phyloP scores from a whole-genome alignment of 1,284 basidiomycete genomes.

The Chalciporus sp. region DNA sequence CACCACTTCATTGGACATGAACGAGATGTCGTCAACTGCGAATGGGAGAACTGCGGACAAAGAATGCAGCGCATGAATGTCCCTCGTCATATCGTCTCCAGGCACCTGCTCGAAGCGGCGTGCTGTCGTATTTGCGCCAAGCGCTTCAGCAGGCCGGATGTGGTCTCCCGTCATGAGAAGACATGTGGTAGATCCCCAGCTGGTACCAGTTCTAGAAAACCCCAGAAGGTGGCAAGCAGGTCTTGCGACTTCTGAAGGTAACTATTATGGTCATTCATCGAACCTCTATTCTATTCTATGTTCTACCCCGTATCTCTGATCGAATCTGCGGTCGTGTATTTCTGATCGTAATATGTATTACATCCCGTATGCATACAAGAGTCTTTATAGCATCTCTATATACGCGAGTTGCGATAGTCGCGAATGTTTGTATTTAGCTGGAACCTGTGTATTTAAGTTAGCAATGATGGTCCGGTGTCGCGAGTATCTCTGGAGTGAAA shows the following conservation, averaged over 20 bases:
- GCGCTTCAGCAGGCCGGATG: constrained; percentile 30
- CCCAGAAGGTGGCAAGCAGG: constrained; percentile 3
- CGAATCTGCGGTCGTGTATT: constrained; percentile 8
- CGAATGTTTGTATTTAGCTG: not conserved
- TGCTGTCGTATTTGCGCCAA: constrained; percentile 26
- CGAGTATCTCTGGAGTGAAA: not conserved
- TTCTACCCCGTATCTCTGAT: constrained; percentile 2
- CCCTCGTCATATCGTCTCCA: constrained; percentile 31
- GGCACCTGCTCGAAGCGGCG: constrained; percentile 29
- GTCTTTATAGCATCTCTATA: not conserved
- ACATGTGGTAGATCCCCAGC: constrained; percentile 11
- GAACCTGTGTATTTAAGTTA: not conserved
- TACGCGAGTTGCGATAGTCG: too few relatives aligned
- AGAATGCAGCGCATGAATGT: constrained; percentile 31
- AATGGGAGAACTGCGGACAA: constrained; percentile 27
- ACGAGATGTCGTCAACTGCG: constrained; percentile 24
- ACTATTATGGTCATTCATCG: not conserved
- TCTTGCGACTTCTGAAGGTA: not conserved
- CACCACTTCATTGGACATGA: constrained; percentile 31
- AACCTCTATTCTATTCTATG: not conserved
- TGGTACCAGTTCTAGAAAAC: not conserved
- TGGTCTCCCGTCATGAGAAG: constrained; percentile 30
- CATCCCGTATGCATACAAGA: constrained; percentile 13
- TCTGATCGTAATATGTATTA: constrained; percentile 9
- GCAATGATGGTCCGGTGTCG: not conserved